phyloP scores from a whole-genome alignment of 257 asterid genomes.

The Eustoma russellianum region DNA sequence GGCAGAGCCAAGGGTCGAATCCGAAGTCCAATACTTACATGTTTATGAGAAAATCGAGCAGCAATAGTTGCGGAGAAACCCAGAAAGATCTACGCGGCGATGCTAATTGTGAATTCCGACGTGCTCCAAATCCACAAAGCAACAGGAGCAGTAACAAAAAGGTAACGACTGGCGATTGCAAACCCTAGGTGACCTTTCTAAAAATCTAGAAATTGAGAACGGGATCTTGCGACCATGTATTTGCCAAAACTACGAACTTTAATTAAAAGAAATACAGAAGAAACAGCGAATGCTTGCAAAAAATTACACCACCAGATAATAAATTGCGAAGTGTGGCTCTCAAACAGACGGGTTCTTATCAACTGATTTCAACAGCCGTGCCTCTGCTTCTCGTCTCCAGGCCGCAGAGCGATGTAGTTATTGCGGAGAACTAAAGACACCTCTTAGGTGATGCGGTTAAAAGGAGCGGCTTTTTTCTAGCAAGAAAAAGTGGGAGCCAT shows the following conservation, averaged over 20 bases:
- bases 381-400: conserved; percentile 69
- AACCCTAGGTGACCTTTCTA: conserved; percentile 19
- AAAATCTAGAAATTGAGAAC: too few relatives aligned
- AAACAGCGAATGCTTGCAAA: too few relatives aligned
- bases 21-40: too few relatives aligned
- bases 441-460: conserved; percentile 45
- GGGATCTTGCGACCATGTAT: too few relatives aligned
- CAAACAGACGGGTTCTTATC: conserved; percentile 78
- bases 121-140: conserved; percentile 27
- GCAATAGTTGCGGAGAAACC: conserved; percentile 33
- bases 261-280: too few relatives aligned
- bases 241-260: too few relatives aligned
- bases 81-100: conserved; percentile 24
- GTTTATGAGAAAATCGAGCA: conserved; percentile 18
- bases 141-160: conserved; percentile 17
- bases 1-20: too few relatives aligned
- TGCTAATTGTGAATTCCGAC: conserved; percentile 1
- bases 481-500: too few relatives aligned
- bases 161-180: conserved; percentile 25
- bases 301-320: too few relatives aligned
- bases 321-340: conserved; percentile 47
- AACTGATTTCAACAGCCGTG: conserved; percentile 32
- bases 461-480: conserved; percentile 9
- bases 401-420: conserved; percentile 49
- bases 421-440: conserved; percentile 47